phyloP scores from a whole-genome alignment of 1,284 basidiomycete species.

The Xanthoconium separans region DNA sequence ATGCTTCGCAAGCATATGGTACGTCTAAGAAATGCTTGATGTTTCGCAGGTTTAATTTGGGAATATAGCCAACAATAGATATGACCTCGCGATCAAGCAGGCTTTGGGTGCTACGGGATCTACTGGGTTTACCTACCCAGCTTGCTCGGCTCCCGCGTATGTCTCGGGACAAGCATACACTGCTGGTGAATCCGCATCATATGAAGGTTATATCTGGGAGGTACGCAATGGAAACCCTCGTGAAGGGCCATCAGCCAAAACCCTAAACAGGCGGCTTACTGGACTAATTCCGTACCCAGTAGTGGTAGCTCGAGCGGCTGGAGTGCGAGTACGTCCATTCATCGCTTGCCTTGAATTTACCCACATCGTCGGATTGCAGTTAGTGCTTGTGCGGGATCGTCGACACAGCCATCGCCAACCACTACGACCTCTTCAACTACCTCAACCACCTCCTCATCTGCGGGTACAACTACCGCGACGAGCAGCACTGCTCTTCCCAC shows the following conservation, averaged over 20 bases:
- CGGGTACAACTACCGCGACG: conserved; percentile 9
- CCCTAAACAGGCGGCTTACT: conserved; percentile 55
- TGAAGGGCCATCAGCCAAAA: not conserved
- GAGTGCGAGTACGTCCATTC: conserved; percentile 54
- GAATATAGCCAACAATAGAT: conserved; percentile 53
- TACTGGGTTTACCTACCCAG: conserved; percentile 63
- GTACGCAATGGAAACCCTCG: conserved; percentile 29
- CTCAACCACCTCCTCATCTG: conserved; percentile 6
- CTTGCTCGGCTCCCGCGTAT: conserved; percentile 57
- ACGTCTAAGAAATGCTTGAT: conserved; percentile 16
- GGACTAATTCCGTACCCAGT: conserved; percentile 48
- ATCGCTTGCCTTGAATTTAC: not conserved
- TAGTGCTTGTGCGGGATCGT: conserved; percentile 43
- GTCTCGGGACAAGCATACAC: conserved; percentile 50
- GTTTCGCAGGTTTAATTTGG: conserved; percentile 4
- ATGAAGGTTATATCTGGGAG: conserved; percentile 65
- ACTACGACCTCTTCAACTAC: not conserved
- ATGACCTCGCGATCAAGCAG: conserved; percentile 61
- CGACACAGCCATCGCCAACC: conserved; percentile 20
- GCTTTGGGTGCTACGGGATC: conserved; percentile 59
- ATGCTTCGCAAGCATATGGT: conserved; percentile 68
- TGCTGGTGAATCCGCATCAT: conserved; percentile 52
- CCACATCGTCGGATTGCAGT: conserved; percentile 33
- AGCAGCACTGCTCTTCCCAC: conserved; percentile 26
- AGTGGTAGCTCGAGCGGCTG: conserved; percentile 51